Percentiles rank a stretch among this genome's conserved stretches.
Evolutionary conservation across 495 filamentous ascomycete species (phyloP).

Genomic region (Pyronema domesticum): DNA sequence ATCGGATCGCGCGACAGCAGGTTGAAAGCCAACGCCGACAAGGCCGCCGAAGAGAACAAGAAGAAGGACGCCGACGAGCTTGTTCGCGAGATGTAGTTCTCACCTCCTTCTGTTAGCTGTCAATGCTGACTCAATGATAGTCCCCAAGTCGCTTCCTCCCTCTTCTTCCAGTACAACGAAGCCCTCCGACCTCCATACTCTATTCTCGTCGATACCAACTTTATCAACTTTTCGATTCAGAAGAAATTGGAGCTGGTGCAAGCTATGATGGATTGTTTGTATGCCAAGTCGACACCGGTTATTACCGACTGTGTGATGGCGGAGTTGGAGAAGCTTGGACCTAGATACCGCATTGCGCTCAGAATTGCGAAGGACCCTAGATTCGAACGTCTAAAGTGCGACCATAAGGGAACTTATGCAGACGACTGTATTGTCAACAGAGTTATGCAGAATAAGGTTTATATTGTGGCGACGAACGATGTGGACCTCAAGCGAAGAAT

Average conservation of each 20-base stretch:
- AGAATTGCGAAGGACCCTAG: constrained; percentile 83
- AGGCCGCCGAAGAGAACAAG: constrained; percentile 37
- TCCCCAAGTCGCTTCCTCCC: constrained; percentile 59
- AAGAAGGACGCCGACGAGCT: constrained; percentile 34
- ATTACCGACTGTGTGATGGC: constrained; percentile 58
- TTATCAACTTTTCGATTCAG: constrained; percentile 77
- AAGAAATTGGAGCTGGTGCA: constrained; percentile 75
- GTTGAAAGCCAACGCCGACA: constrained; percentile 36
- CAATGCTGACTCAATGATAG: constrained; percentile 18
- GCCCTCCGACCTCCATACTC: constrained; percentile 78
- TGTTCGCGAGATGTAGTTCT: constrained; percentile 45
- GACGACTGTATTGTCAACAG: constrained; percentile 90
- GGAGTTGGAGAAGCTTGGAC: constrained; percentile 82
- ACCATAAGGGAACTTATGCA: constrained; percentile 83
- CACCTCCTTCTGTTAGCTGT: neutral
- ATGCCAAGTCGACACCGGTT: constrained; percentile 47
- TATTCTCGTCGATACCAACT: constrained; percentile 80
- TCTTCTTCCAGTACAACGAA: constrained; percentile 93
- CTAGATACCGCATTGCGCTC: constrained; percentile 73
- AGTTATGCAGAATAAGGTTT: constrained; percentile 46
- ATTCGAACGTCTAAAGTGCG: constrained; percentile 67
- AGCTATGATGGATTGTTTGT: constrained; percentile 69
- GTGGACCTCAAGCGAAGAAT: constrained; percentile 60
- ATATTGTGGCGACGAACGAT: constrained; percentile 86
- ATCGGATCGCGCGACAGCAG: constrained; percentile 46